Evolutionary conservation across 2,329 filamentous ascomycete species (phyloP), one percentile per base, ranked within the genome.

Genomic region (Aspergillus sp.): DNA sequence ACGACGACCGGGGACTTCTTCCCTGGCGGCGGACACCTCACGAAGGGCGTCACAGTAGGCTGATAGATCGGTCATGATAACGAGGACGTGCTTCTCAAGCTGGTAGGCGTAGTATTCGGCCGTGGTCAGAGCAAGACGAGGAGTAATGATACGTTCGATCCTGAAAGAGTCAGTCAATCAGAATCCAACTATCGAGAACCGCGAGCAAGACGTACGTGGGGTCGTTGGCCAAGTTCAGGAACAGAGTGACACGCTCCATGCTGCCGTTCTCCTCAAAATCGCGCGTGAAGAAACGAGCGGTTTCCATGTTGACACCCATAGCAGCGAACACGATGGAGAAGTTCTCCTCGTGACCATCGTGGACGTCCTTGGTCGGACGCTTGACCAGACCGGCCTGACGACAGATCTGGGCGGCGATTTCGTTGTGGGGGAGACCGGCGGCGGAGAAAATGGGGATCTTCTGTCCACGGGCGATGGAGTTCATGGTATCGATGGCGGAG

Each of bases 281-380:
- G 61, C 90, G 85, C 35, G 93, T 97, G 81, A 99, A 99, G 84
- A 99, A 99, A 65, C 94, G 89, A 66, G 89, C 90, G 30, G 94
- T 99, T 74, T 99, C 94, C 87, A 99, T 86, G 80, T 99, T 99
- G 65, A 99, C 94, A 91, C 94, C 94, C 94, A 99, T 99, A 69
- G 94, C 94, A 70, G 90, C 95, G 72, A 99, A 99, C 52, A 99
- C 94, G 67, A 99, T 99, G 55, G 92, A 96, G 83, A 99, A 99
- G 81, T 99, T 99, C 70, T 99, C 94, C 69, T 96, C 91, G 76
- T 99, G 94, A 51, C 86, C 92, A 68, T 99, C 95, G 70, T 99
- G 94, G 22, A 94, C 86, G 60, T 88, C 92, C 84, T 99, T 99
- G 73, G 90, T 95, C 33, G 91, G 91, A 82, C 80, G 90, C 64